phyloP scores from a whole-genome alignment of 1,284 basidiomycete genomes.

The Cerrena zonata region DNA sequence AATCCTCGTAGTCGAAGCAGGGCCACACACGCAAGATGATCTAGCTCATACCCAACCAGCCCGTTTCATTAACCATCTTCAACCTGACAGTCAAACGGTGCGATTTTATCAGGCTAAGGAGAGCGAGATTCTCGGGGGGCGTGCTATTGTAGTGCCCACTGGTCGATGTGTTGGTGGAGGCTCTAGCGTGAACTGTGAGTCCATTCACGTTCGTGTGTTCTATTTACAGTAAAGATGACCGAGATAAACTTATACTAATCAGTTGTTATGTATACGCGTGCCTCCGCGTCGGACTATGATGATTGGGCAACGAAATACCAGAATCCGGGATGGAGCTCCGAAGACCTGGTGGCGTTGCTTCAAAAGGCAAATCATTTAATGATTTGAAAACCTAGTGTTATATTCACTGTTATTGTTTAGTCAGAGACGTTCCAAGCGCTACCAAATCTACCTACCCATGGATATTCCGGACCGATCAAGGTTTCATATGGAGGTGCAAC shows the following conservation, averaged over 20 bases:
- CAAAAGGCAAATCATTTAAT: slow-evolving; percentile 33
- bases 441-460: slow-evolving; percentile 9
- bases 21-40: slow-evolving; percentile 29
- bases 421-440: slow-evolving; percentile 9
- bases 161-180: slow-evolving; percentile 51
- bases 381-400: neutral
- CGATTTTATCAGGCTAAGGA: slow-evolving; percentile 14
- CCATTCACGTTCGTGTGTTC: neutral
- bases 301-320: slow-evolving; percentile 40
- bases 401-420: slow-evolving; percentile 1
- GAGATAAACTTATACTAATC: neutral
- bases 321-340: slow-evolving; percentile 49
- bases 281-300: slow-evolving; percentile 47
- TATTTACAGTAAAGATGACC: too few species aligned
- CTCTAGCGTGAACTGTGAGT: slow-evolving; percentile 51
- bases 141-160: slow-evolving; percentile 33
- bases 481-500: slow-evolving; percentile 12
- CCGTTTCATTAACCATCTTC: slow-evolving; percentile 24
- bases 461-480: slow-evolving; percentile 10
- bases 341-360: slow-evolving; percentile 40
- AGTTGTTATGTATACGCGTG: slow-evolving; percentile 43
- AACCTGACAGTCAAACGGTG: slow-evolving; percentile 18
- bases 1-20: slow-evolving; percentile 40
- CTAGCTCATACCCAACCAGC: slow-evolving; percentile 28
- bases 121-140: slow-evolving; percentile 37